Evolutionary conservation across 257 asterid genomes (phyloP).

Genomic region (Capsicum chinense): DNA sequence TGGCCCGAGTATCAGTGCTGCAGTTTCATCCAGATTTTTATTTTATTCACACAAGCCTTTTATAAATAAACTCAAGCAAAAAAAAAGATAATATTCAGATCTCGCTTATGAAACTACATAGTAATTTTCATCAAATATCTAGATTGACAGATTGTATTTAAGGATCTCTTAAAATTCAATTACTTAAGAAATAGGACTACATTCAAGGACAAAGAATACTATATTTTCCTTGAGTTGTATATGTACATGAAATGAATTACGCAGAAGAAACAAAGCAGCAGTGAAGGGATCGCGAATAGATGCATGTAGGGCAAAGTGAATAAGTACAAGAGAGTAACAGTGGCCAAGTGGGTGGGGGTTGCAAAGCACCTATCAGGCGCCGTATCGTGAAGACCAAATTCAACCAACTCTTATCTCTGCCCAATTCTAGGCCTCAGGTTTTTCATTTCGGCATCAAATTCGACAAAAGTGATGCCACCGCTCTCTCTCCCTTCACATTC

Average conservation of each 20-base stretch:
- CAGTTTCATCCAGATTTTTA: too few species aligned
- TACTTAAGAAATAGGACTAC: neutral
- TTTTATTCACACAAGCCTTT: too few species aligned
- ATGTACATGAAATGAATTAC: neutral
- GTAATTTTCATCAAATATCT: neutral
- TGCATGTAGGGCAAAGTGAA: neutral
- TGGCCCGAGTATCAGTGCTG: too few species aligned
- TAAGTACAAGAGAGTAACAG: slow-evolving; percentile 13
- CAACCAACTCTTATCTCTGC: neutral
- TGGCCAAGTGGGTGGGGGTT: neutral
- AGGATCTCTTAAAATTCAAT: neutral
- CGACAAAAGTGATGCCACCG: neutral
- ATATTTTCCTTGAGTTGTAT: too few species aligned
- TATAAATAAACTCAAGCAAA: too few species aligned
- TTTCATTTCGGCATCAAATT: neutral
- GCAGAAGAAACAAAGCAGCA: neutral
- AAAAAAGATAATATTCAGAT: too few species aligned
- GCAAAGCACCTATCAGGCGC: slow-evolving; percentile 8
- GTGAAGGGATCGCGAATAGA: neutral
- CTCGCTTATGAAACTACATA: too few species aligned
- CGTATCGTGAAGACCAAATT: slow-evolving; percentile 22
- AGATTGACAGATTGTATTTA: neutral
- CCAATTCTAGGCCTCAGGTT: neutral
- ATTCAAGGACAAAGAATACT: neutral
- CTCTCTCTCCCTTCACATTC: neutral